These are phyloP conservation scores for Exophiala oligosperma DNA, from an alignment of 2,329 filamentous ascomycete genomes.

Conservation along the genomic window DNA sequence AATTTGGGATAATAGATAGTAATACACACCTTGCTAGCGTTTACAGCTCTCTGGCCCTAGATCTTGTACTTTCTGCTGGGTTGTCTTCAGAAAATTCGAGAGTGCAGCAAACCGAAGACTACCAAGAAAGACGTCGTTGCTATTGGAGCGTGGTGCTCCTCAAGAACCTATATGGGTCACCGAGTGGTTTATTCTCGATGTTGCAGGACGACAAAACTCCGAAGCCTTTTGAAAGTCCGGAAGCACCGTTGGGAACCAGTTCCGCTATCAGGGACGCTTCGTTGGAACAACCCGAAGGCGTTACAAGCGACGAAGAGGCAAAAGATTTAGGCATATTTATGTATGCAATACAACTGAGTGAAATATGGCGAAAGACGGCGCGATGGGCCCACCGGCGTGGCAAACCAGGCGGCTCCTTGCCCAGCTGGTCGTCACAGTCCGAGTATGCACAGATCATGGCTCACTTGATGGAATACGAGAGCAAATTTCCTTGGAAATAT, in stretches of 20 bases:
- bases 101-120: not conserved
- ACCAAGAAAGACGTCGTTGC: conserved; percentile 31
- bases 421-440: conserved; percentile 52
- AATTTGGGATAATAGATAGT: conserved; percentile 37
- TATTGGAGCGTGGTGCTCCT: conserved; percentile 47
- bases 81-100: conserved; percentile 38
- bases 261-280: conserved; percentile 19
- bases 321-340: conserved; percentile 43
- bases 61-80: conserved; percentile 47
- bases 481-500: conserved; percentile 51
- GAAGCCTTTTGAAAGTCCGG: conserved; percentile 13
- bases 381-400: conserved; percentile 50
- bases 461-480: conserved; percentile 54
- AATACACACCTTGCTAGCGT: conserved; percentile 47
- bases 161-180: conserved; percentile 44
- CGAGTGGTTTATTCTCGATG: conserved; percentile 12
- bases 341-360: conserved; percentile 48
- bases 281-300: conserved; percentile 15
- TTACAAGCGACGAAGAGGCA: conserved; percentile 1
- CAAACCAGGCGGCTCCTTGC: conserved; percentile 41
- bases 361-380: conserved; percentile 51
- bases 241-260: conserved; percentile 13
- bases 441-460: conserved; percentile 55
- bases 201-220: conserved; percentile 20
- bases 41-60: conserved; percentile 47